Conservation (phyloP, 129 eudicot species). For the Chrysanthemum makinoi region DNA sequence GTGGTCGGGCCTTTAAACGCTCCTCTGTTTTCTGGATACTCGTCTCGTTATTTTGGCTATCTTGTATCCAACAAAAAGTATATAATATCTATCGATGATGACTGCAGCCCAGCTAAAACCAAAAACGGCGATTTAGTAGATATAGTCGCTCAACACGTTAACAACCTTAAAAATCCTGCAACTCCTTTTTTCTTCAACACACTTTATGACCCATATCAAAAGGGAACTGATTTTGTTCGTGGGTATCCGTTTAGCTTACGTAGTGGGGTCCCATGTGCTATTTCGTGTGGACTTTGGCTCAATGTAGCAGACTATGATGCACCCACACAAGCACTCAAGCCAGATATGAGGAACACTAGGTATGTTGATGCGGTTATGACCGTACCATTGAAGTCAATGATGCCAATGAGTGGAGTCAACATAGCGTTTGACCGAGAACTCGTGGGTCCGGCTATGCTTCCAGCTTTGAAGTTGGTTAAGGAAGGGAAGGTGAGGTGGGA, state of each 20-base stretch:
- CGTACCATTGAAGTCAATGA: slow-evolving; percentile 61
- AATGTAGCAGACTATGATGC: slow-evolving; percentile 95
- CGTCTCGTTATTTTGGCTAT: slow-evolving; percentile 96
- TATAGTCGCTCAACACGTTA: slow-evolving; percentile 69
- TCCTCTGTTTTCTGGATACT: slow-evolving; percentile 73
- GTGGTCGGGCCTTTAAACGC: slow-evolving; percentile 50
- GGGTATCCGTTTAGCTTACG: slow-evolving; percentile 98
- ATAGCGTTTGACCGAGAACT: slow-evolving; percentile 68
- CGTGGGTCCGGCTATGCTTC: slow-evolving; percentile 80
- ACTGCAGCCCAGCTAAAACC: slow-evolving; percentile 80
- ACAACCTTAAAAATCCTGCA: slow-evolving; percentile 82
- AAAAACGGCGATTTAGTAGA: slow-evolving; percentile 57
- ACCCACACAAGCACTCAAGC: slow-evolving; percentile 91
- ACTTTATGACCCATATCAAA: slow-evolving; percentile 80
- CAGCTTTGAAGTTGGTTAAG: slow-evolving; percentile 64
- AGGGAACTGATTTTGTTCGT: slow-evolving; percentile 95
- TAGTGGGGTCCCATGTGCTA: slow-evolving; percentile 68
- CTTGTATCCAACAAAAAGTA: slow-evolving; percentile 74
- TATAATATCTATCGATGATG: slow-evolving; percentile 76
- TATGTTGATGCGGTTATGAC: slow-evolving; percentile 95
- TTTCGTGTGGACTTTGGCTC: slow-evolving; percentile 96
- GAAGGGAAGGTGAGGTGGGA: slow-evolving; percentile 96
- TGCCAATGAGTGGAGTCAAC: slow-evolving; percentile 94
- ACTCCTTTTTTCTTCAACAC: slow-evolving; percentile 96
- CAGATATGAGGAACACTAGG: slow-evolving; percentile 55